Evolutionary conservation across 179 eudicot genomes (phyloP), one percentile per base, ranked within the genome.

Genomic region (Amaranthus tricolor): DNA sequence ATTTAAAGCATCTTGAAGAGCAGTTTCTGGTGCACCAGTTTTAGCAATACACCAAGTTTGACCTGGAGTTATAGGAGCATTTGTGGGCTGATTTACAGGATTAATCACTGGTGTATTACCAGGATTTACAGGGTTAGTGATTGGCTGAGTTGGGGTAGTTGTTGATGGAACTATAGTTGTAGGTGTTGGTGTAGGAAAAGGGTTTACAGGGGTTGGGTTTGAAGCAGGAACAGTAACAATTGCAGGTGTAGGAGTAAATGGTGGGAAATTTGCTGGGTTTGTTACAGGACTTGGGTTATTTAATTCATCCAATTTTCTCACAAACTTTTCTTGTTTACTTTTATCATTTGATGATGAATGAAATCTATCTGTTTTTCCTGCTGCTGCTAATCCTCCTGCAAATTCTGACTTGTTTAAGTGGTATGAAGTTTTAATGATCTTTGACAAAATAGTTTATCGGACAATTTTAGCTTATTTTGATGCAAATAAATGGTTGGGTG

Each of bases 21-120:
- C 71, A 59, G 72, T 66, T 79, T 89, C 89, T 7, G 77, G 31
- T 7, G 80, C 86, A 6, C 98, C 99, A 12, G 76, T 76, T 80
- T 76, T 88, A 0, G 92, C 99, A 44, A 96, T 81, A 66, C 99
- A 96, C 99, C 98, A 96, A 47, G 86, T 82, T 80, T 88, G 94
- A 48, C 97, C 98, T 0, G 84, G 52, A 44, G 51, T 70, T 21
- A 83, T 74, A 0, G 89, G 89, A 6, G 81, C 78, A 50, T 56
- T 21, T 48, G 73, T 57, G 7, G 78, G 51, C 11, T 82, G 77
- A 20, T 88, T 81, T 4, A 70, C 87, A 20, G 85, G 88, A 66
- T 68, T 74, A 0, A 78, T 52, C 45, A 68, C 64, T 0, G 84
- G 86, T 5, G 76, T n/a, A 49, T 67, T 67, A 0, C 45, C 71